These are phyloP conservation scores for Hyparrhenia diplandra DNA, from an alignment of 176 grass and related monocot species.

Conservation along the genomic window DNA sequence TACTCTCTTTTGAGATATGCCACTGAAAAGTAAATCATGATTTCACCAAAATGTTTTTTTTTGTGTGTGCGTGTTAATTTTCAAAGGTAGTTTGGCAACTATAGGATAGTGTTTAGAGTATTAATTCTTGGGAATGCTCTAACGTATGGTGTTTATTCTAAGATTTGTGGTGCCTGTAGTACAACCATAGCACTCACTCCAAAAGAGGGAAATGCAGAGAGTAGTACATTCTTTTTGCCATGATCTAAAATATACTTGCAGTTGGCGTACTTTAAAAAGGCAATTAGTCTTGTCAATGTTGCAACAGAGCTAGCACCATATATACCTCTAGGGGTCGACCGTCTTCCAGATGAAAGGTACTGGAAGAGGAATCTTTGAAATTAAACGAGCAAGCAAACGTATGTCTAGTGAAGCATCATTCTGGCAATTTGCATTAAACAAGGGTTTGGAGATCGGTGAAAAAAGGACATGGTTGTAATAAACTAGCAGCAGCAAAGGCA, in stretches of 20 bases:
- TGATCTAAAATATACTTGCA: background rate
- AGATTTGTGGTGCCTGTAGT: background rate
- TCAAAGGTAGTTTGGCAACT: no score
- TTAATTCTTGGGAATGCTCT: no score
- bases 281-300: slow-evolving; percentile 5
- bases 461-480: slow-evolving; percentile 7
- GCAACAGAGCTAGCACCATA: background rate
- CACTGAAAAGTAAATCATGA: no score
- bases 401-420: background rate
- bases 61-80: no score
- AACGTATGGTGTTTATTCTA: background rate
- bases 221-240: slow-evolving; percentile 5
- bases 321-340: background rate
- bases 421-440: slow-evolving; percentile 29
- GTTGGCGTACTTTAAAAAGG: background rate
- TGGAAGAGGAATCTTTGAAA: slow-evolving; percentile 28
- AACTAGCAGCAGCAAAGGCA: background rate
- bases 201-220: background rate
- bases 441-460: background rate
- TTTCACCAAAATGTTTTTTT: no score
- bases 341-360: slow-evolving; percentile 8
- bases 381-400: slow-evolving; percentile 9
- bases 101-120: no score
- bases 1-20: no score
- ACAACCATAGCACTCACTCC: background rate